Percentiles rank a stretch among this genome's conserved stretches.
These are phyloP conservation scores for Iodosphaeria phyllophila DNA, from an alignment of 2,329 filamentous ascomycete genomes.

Conservation along the genomic window DNA sequence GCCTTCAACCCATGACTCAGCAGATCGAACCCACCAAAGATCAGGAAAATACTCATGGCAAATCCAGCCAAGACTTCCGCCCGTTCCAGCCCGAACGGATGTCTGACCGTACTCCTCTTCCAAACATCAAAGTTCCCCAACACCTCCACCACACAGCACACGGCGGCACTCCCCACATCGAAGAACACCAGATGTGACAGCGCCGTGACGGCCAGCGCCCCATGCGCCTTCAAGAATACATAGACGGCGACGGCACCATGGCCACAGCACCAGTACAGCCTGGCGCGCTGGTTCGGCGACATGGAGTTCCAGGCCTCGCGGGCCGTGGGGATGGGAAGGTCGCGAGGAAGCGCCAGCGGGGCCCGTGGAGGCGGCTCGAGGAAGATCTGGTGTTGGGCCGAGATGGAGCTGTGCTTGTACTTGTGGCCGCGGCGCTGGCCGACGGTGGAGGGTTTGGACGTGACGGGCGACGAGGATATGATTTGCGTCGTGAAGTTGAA, in stretches of 20 bases:
- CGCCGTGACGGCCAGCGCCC: conserved; percentile 78
- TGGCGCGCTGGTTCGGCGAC: conserved; percentile 67
- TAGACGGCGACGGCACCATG: conserved; percentile 70
- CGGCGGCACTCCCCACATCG: conserved; percentile 76
- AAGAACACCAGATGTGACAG: conserved; percentile 89
- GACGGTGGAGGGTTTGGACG: conserved; percentile 77
- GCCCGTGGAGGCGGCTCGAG: conserved; percentile 75
- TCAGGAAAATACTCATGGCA: conserved; percentile 82
- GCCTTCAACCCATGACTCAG: conserved; percentile 90
- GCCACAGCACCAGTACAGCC: conserved; percentile 77
- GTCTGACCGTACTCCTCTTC: conserved; percentile 78
- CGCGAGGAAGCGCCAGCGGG: conserved; percentile 76
- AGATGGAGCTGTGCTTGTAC: conserved; percentile 94
- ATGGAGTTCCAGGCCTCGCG: conserved; percentile 80
- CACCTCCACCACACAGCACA: conserved; percentile 85
- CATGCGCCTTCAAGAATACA: conserved; percentile 70
- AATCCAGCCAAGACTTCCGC: conserved; percentile 91
- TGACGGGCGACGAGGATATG: conserved; percentile 53
- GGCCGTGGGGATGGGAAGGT: conserved; percentile 76
- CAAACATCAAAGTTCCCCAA: conserved; percentile 95
- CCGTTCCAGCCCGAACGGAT: conserved; percentile 84
- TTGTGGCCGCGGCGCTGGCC: conserved; percentile 88
- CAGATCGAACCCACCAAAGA: conserved; percentile 95
- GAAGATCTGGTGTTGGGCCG: conserved; percentile 78
- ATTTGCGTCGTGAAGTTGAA: conserved; percentile 90